phyloP scores from a whole-genome alignment of 208 protist genomes.

The Acanthamoeba castellanii region DNA sequence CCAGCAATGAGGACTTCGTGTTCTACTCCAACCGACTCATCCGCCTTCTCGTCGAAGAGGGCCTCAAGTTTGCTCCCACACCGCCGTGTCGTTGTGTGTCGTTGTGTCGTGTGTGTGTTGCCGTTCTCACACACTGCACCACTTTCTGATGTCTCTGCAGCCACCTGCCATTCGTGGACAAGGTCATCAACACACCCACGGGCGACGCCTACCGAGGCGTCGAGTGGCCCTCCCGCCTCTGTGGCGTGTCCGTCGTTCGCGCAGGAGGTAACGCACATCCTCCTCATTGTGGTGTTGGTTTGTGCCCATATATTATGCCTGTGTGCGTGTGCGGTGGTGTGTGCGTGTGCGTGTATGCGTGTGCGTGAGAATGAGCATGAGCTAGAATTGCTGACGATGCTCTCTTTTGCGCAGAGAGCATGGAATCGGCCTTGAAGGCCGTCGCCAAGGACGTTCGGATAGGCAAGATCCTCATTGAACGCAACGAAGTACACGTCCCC shows the following conservation, averaged over 20 bases:
- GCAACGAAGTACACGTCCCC: conserved; percentile 91
- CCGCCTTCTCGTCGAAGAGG: conserved; percentile 94
- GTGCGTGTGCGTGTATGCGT: too few species aligned
- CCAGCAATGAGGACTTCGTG: conserved; percentile 95
- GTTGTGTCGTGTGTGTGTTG: background rate
- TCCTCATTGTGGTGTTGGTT: too few species aligned
- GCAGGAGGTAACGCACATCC: conserved; percentile 88
- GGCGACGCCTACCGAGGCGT: conserved; percentile 85
- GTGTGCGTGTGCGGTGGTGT: background rate
- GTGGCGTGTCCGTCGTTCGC: conserved; percentile 97
- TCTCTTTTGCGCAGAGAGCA: conserved; percentile 90
- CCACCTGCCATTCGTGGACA: conserved; percentile 91
- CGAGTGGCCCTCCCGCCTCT: conserved; percentile 78
- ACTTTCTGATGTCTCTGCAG: background rate
- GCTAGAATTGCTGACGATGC: background rate
- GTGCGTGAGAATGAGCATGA: background rate
- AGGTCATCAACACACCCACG: conserved; percentile 94
- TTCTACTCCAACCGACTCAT: conserved; percentile 98
- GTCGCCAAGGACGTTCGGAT: conserved; percentile 96
- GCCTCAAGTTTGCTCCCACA: conserved; percentile 64
- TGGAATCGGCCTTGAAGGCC: conserved; percentile 94
- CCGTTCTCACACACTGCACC: background rate
- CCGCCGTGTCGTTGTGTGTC: background rate
- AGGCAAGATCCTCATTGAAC: conserved; percentile 99
- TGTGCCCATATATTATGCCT: too few species aligned